Percentiles rank a stretch among this genome's conserved stretches.
Evolutionary conservation across 805 yeast genomes (phyloP).

Genomic region (Candida manassasensis): DNA sequence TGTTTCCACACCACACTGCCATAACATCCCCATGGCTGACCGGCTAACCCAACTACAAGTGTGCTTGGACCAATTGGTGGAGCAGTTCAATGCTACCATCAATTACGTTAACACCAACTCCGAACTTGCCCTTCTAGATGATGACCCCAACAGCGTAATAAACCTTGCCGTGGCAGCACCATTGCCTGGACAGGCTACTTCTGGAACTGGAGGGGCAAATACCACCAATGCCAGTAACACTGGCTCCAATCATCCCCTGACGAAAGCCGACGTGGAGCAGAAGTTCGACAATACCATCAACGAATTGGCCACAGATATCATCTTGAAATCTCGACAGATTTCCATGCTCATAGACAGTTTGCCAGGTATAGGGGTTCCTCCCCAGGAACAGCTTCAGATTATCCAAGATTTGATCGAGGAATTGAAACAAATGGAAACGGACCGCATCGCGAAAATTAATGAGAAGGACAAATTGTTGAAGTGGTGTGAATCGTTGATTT

Average conservation of each 20-base stretch:
- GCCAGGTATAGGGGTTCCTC: slow-evolving; percentile 89
- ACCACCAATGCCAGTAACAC: slow-evolving; percentile 13
- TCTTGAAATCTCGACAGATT: slow-evolving; percentile 81
- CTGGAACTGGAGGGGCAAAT: slow-evolving; percentile 6
- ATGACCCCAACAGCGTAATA: slow-evolving; percentile 57
- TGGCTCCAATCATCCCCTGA: slow-evolving; percentile 12
- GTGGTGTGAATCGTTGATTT: slow-evolving; percentile 63
- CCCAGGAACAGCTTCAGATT: slow-evolving; percentile 61
- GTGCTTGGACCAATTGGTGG: slow-evolving; percentile 78
- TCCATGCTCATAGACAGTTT: slow-evolving; percentile 78
- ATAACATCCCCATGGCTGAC: slow-evolving; percentile 58
- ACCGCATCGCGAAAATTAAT: slow-evolving; percentile 51
- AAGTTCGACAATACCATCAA: slow-evolving; percentile 47
- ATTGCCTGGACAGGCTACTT: slow-evolving; percentile 29
- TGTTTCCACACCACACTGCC: neutral
- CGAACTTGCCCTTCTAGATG: slow-evolving; percentile 46
- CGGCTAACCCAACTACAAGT: slow-evolving; percentile 85
- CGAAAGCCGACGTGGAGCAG: slow-evolving; percentile 13
- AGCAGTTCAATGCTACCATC: slow-evolving; percentile 73
- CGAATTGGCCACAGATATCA: slow-evolving; percentile 81
- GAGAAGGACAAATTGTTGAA: slow-evolving; percentile 60
- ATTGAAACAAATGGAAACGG: slow-evolving; percentile 53
- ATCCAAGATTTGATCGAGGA: slow-evolving; percentile 62
- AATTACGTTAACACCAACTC: slow-evolving; percentile 54
- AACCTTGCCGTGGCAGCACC: slow-evolving; percentile 62